Percentiles rank a stretch among this genome's conserved stretches.
Conservation (phyloP, 495 filamentous ascomycete species). For the Daldinia loculata region DNA sequence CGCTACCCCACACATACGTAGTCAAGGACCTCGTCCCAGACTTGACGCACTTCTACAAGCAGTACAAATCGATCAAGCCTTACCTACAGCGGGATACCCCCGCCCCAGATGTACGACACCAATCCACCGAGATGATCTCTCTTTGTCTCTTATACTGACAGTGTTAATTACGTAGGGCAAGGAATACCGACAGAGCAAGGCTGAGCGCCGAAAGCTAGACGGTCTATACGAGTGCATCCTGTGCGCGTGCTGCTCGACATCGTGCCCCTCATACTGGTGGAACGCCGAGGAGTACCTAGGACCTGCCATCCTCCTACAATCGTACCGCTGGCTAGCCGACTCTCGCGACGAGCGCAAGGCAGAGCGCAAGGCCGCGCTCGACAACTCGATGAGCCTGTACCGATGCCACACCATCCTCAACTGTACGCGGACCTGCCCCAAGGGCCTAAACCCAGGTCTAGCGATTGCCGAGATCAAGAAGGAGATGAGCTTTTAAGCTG, state of each 20-base stretch:
- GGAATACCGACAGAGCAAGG: constrained; percentile 88
- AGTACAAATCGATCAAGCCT: constrained; percentile 99
- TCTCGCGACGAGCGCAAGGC: constrained; percentile 86
- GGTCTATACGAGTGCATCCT: constrained; percentile 99
- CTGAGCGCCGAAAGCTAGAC: constrained; percentile 94
- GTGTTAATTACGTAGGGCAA: constrained; percentile 65
- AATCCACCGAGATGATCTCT: neutral
- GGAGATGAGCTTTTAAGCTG: constrained; percentile 78
- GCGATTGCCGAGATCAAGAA: constrained; percentile 99
- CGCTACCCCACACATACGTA: constrained; percentile 97
- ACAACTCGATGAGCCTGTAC: constrained; percentile 99
- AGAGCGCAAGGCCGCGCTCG: constrained; percentile 86
- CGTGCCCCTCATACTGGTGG: constrained; percentile 99
- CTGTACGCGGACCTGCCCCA: constrained; percentile 95
- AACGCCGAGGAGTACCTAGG: constrained; percentile 98
- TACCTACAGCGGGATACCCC: constrained; percentile 90
- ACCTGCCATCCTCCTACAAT: constrained; percentile 93
- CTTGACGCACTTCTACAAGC: constrained; percentile 98
- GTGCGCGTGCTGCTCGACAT: constrained; percentile 98
- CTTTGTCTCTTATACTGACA: constrained; percentile 27
- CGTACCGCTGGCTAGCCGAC: constrained; percentile 95
- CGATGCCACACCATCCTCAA: constrained; percentile 99
- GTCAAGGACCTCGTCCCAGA: constrained; percentile 99
- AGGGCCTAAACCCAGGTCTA: constrained; percentile 93
- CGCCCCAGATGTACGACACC: constrained; percentile 71